These are phyloP conservation scores for Aureobasidium sp. DNA, from an alignment of 2,329 filamentous ascomycete genomes.

Conservation along the genomic window DNA sequence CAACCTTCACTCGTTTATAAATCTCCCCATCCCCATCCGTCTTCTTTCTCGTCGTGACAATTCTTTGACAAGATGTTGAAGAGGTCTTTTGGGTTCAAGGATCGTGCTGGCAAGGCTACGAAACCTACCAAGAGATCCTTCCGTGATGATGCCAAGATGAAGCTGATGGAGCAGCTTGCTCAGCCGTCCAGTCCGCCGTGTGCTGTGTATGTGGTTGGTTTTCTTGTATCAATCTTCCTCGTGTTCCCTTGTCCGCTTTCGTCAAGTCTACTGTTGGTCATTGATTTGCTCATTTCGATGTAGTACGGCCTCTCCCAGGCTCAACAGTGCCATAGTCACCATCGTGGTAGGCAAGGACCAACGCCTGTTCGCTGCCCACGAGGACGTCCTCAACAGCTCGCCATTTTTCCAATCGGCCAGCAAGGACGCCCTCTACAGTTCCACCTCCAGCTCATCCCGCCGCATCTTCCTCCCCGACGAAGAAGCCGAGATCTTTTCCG, in stretches of 20 bases:
- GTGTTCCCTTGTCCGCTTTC: not conserved
- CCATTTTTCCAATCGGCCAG: constrained; percentile 58
- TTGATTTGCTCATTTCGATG: not conserved
- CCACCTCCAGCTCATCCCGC: constrained; percentile 58
- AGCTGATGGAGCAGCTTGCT: constrained; percentile 77
- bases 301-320: constrained; percentile 35
- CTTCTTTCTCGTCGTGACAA: constrained; percentile 32
- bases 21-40: not conserved
- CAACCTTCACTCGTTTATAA: constrained; percentile 17
- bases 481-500: constrained; percentile 89
- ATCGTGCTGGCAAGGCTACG: constrained; percentile 81
- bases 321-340: constrained; percentile 72
- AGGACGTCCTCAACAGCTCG: constrained; percentile 81
- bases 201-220: constrained; percentile 8
- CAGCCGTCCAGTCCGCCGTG: constrained; percentile 42
- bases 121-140: constrained; percentile 69
- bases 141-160: constrained; percentile 75
- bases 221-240: not conserved
- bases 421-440: constrained; percentile 17
- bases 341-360: constrained; percentile 76
- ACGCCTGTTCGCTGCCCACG: constrained; percentile 88
- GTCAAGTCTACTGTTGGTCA: no score
- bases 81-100: constrained; percentile 76
- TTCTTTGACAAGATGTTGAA: constrained; percentile 67
- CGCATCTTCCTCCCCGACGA: constrained; percentile 70